These are phyloP conservation scores for Verticillium longisporum DNA, from an alignment of 2,329 filamentous ascomycete species.

Conservation along the genomic window DNA sequence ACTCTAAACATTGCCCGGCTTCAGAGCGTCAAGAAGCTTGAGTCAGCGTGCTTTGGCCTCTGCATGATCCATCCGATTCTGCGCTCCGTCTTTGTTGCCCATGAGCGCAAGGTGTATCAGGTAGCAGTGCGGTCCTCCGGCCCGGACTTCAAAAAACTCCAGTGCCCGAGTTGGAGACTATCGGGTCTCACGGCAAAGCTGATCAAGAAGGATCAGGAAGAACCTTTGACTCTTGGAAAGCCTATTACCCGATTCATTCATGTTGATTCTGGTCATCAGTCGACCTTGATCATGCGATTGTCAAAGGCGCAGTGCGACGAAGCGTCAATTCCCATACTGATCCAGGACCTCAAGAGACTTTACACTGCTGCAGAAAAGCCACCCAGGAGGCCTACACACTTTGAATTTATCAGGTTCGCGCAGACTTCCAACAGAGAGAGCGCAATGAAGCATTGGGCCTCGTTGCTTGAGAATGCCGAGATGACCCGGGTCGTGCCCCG, in stretches of 20 bases:
- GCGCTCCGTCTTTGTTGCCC: conserved; percentile 44
- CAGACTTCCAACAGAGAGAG: conserved; percentile 26
- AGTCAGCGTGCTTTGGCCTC: conserved; percentile 38
- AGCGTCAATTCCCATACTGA: conserved; percentile 33
- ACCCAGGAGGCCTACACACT: conserved; percentile 34
- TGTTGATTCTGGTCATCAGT: conserved; percentile 39
- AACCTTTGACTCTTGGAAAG: conserved; percentile 29
- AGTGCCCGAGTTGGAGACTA: conserved; percentile 32
- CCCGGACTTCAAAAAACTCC: conserved; percentile 35
- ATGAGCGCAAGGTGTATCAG: conserved; percentile 40
- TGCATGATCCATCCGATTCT: conserved; percentile 41
- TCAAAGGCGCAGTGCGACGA: conserved; percentile 44
- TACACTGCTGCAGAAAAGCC: conserved; percentile 29
- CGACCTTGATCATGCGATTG: conserved; percentile 38
- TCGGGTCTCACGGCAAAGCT: conserved; percentile 29
- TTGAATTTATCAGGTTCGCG: conserved; percentile 37
- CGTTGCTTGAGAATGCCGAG: conserved; percentile 33
- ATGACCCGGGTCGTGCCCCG: conserved; percentile 40
- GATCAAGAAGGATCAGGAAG: conserved; percentile 33
- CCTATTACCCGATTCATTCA: conserved; percentile 45
- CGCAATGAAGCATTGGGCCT: conserved; percentile 37
- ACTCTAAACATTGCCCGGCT: conserved; percentile 39
- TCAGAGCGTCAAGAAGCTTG: conserved; percentile 33
- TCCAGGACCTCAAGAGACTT: conserved; percentile 40
- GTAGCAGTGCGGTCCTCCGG: conserved; percentile 35